These are phyloP conservation scores for Ogataea methanolica DNA, from an alignment of 805 yeast genomes.

Conservation along the genomic window DNA sequence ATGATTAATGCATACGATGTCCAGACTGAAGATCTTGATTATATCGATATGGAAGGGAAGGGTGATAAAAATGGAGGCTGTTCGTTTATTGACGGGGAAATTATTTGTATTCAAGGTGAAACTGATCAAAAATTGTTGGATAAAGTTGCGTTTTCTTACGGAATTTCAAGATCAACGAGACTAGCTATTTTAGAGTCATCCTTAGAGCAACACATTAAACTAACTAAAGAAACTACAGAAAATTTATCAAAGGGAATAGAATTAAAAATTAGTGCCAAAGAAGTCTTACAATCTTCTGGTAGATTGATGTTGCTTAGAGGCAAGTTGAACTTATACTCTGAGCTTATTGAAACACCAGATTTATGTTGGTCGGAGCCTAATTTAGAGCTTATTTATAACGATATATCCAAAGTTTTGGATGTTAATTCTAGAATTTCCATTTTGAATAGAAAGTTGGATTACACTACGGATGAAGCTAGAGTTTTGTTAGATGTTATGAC, in stretches of 20 bases:
- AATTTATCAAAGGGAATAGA: slow-evolving; percentile 57
- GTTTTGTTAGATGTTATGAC: slow-evolving; percentile 70
- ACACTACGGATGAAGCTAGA: slow-evolving; percentile 83
- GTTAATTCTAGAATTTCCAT: slow-evolving; percentile 73
- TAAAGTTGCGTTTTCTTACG: slow-evolving; percentile 85
- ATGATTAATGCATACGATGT: slow-evolving; percentile 42
- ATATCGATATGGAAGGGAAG: slow-evolving; percentile 39
- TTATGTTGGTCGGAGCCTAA: slow-evolving; percentile 90
- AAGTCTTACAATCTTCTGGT: slow-evolving; percentile 68
- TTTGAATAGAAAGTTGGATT: slow-evolving; percentile 80
- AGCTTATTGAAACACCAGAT: slow-evolving; percentile 88
- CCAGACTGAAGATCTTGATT: slow-evolving; percentile 89
- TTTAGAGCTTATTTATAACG: slow-evolving; percentile 69
- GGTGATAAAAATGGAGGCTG: slow-evolving; percentile 2
- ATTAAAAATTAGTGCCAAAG: slow-evolving; percentile 50
- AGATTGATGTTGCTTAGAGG: slow-evolving; percentile 73
- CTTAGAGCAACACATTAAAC: slow-evolving; percentile 61
- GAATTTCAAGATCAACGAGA: slow-evolving; percentile 81
- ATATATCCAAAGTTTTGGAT: slow-evolving; percentile 68
- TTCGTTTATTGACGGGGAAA: slow-evolving; percentile 53
- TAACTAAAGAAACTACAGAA: slow-evolving; percentile 63
- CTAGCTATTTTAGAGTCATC: slow-evolving; percentile 73
- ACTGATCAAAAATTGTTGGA: slow-evolving; percentile 55
- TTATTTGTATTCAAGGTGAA: slow-evolving; percentile 57
- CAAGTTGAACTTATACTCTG: slow-evolving; percentile 78